phyloP scores from a whole-genome alignment of 2,329 filamentous ascomycete species.

The Botrytis elliptica region DNA sequence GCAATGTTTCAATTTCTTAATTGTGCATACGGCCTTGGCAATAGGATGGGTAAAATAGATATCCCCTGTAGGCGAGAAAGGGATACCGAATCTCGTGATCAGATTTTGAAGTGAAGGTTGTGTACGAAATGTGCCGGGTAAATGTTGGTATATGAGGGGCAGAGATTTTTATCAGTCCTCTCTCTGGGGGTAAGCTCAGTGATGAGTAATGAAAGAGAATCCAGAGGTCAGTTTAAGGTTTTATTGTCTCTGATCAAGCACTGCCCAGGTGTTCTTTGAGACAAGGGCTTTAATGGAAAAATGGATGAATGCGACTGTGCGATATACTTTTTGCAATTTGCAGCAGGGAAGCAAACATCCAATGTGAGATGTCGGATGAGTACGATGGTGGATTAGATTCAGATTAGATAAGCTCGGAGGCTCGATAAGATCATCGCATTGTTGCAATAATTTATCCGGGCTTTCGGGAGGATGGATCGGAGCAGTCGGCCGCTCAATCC shows the following conservation, averaged over 20 bases:
- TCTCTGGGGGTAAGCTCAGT: neutral
- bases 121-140: neutral
- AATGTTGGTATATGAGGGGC: neutral
- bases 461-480: neutral
- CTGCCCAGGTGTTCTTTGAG: neutral
- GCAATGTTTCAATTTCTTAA: neutral
- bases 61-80: neutral
- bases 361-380: neutral
- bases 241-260: neutral
- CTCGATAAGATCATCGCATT: neutral
- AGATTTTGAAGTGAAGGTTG: neutral
- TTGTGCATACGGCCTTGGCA: neutral
- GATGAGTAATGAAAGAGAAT: neutral
- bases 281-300: neutral
- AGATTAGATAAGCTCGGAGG: slow-evolving; percentile 6
- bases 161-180: neutral
- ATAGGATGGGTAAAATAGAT: neutral
- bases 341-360: neutral
- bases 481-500: slow-evolving; percentile 1
- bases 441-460: neutral
- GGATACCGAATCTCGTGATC: neutral
- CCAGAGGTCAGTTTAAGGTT: slow-evolving; percentile 13
- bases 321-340: slow-evolving; percentile 8
- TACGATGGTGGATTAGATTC: slow-evolving; percentile 1
- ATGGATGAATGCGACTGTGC: neutral